phyloP scores from a whole-genome alignment of 225 moss, liverwort and hornwort genomes.

The Pseudisothecium myosuroides region DNA sequence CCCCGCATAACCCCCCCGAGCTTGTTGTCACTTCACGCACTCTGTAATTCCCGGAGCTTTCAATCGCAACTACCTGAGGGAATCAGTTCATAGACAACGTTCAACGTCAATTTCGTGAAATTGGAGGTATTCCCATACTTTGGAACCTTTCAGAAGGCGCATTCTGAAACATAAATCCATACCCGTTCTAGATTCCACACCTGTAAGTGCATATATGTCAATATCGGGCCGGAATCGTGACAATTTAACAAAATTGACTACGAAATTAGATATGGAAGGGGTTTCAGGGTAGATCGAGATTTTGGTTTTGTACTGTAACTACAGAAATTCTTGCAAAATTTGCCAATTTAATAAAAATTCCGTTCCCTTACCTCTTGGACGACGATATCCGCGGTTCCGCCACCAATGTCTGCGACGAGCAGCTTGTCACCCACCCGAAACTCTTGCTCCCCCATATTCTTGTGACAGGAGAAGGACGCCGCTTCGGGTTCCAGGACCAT shows the following conservation, averaged over 20 bases:
- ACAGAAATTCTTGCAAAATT: neutral
- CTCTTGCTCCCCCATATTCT: neutral
- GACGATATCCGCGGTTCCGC: slow-evolving; percentile 38
- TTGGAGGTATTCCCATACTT: neutral
- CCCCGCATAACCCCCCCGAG: slow-evolving; percentile 54
- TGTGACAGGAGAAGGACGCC: slow-evolving; percentile 45
- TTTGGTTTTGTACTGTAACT: neutral
- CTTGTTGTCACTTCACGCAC: slow-evolving; percentile 39
- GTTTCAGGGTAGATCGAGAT: neutral
- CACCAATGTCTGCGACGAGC: slow-evolving; percentile 57
- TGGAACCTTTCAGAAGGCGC: neutral
- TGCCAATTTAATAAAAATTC: neutral
- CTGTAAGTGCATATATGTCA: neutral
- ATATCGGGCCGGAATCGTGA: neutral
- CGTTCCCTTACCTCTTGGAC: slow-evolving; percentile 7
- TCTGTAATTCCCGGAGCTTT: neutral
- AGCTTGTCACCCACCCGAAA: slow-evolving; percentile 34
- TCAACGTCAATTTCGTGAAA: neutral
- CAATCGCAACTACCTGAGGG: neutral
- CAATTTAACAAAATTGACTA: neutral
- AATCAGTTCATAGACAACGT: neutral
- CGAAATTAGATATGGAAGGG: neutral
- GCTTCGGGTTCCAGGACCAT: slow-evolving; percentile 56
- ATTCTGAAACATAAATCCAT: neutral
- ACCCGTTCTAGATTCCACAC: neutral